These are phyloP conservation scores for Haplographium delicatum DNA, from an alignment of 495 filamentous ascomycete genomes.

Conservation along the genomic window DNA sequence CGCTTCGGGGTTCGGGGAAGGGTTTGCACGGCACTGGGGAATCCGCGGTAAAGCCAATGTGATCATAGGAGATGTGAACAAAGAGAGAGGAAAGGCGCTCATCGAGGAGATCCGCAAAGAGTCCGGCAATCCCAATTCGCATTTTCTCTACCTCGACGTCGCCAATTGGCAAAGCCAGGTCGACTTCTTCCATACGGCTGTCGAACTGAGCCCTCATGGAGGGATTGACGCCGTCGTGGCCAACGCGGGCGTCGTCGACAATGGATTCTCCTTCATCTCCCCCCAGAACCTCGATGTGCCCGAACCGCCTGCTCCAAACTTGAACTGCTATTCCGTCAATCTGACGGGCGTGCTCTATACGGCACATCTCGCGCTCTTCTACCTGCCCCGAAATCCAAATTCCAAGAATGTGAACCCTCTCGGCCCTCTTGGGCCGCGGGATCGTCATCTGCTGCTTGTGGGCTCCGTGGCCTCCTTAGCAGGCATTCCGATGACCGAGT, in stretches of 20 bases:
- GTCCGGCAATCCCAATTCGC: conserved; percentile 31
- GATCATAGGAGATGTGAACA: conserved; percentile 44
- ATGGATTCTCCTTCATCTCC: conserved; percentile 28
- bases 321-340: conserved; percentile 55
- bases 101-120: conserved; percentile 27
- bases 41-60: conserved; percentile 36
- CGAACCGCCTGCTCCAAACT: conserved; percentile 44
- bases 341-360: conserved; percentile 60
- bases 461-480: conserved; percentile 51
- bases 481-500: conserved; percentile 44
- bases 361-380: conserved; percentile 56
- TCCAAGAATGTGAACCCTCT: conserved; percentile 12
- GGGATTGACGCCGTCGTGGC: conserved; percentile 59
- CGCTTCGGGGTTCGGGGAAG: conserved; percentile 42
- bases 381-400: conserved; percentile 39
- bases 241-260: conserved; percentile 57
- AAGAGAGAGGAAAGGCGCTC: conserved; percentile 31
- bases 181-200: conserved; percentile 51
- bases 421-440: conserved; percentile 19
- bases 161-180: conserved; percentile 55
- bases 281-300: conserved; percentile 34
- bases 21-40: conserved; percentile 39
- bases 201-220: conserved; percentile 46
- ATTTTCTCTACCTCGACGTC: conserved; percentile 53
- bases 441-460: conserved; percentile 50